Evolutionary conservation across 1,284 basidiomycete genomes (phyloP), one percentile per base, ranked within the genome.

Genomic region (Pisolithus thermaeus): DNA sequence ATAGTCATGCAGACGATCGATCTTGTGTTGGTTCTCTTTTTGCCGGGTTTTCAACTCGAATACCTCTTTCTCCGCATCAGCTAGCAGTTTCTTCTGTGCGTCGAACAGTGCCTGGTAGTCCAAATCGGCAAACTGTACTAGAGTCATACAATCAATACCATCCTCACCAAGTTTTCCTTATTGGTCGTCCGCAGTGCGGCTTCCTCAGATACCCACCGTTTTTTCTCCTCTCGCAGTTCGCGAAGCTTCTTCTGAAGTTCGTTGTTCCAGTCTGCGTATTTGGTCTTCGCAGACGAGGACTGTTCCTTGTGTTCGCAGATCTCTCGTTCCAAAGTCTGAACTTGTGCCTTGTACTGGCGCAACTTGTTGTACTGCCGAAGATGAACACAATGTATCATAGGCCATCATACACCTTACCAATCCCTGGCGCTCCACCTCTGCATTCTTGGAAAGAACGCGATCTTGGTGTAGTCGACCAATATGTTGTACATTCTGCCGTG

Each of bases 381-480:
- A 46, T 67, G 39, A 68, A 45, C 23, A 50, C 2, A 3, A 39
- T 41, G 47, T 38, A 23, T 38, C 3, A 53, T 35, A 30, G 50
- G 25, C 32, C 20, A 30, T 46, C 3, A 16, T 5, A 8, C n/a
- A 22, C 71, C 81, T 56, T 61, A 91, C 88, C 70, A 91, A 67
- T n/a, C 81, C 82, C 66, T 92, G 90, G 43, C 87, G 74, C 63
- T 92, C 90, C 7, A 79, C 77, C 63, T 92, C 90, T 25, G 85
- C 85, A 46, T 79, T 83, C 58, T 80, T 79, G 51, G 84, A 81
- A 25, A 87, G 63, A 27, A 87, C 79, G n/a, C 78, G 79, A 56
- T 90, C 84, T 55, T 84, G 77, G 59, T 88, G 85, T 47, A 92
- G 67, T 42, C 82, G 74, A n/a, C 84, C 86, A 50, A 92, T 86